phyloP scores from a whole-genome alignment of 495 filamentous ascomycete genomes.

The Amorphotheca resinae region DNA sequence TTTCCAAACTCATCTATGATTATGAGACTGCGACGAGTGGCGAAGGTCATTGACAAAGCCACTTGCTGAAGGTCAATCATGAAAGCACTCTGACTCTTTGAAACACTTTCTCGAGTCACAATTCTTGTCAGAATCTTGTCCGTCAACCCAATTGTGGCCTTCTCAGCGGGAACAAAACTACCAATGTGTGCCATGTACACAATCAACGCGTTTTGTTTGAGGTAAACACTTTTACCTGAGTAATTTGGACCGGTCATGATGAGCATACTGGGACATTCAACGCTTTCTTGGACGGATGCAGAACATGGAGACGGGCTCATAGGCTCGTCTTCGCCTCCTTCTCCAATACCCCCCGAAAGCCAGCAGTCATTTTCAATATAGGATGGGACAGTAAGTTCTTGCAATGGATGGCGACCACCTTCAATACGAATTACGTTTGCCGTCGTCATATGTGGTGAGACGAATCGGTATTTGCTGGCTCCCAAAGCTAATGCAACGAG shows the following conservation, averaged over 20 bases:
- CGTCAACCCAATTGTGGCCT: slow-evolving; percentile 71
- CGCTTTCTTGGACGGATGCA: slow-evolving; percentile 10
- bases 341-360: slow-evolving; percentile 47
- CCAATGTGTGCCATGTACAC: slow-evolving; percentile 90
- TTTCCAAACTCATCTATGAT: slow-evolving; percentile 96
- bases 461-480: slow-evolving; percentile 62
- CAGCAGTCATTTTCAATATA: slow-evolving; percentile 76
- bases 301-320: neutral
- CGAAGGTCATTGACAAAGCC: slow-evolving; percentile 61
- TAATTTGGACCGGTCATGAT: slow-evolving; percentile 90
- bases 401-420: slow-evolving; percentile 77
- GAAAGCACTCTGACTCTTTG: slow-evolving; percentile 79
- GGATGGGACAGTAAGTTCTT: slow-evolving; percentile 75
- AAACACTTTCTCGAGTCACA: slow-evolving; percentile 76
- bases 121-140: slow-evolving; percentile 90
- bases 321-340: slow-evolving; percentile 4
- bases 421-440: slow-evolving; percentile 66
- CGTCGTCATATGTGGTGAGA: slow-evolving; percentile 53
- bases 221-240: slow-evolving; percentile 91
- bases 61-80: slow-evolving; percentile 89
- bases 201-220: slow-evolving; percentile 92
- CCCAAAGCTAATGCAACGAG: slow-evolving; percentile 70
- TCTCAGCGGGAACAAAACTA: slow-evolving; percentile 75
- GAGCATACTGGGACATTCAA: slow-evolving; percentile 52
- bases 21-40: slow-evolving; percentile 65